Conservation (phyloP, 2,329 filamentous ascomycete species). For the Fusarium sp. region DNA sequence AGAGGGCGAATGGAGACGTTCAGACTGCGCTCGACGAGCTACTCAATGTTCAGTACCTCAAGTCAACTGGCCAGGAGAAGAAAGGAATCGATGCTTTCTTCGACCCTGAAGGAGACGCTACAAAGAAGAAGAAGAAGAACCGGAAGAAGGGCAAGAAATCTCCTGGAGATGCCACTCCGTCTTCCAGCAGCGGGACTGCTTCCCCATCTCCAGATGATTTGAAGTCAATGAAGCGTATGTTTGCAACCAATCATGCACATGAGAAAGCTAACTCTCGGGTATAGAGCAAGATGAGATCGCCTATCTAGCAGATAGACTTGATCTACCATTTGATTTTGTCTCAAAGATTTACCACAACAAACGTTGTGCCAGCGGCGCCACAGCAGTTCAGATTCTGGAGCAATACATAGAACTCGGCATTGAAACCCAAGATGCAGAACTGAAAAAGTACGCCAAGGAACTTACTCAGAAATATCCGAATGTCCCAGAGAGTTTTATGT, state of each 20-base stretch:
- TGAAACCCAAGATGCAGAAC: slow-evolving; percentile 46
- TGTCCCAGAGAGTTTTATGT: slow-evolving; percentile 57
- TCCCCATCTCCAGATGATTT: slow-evolving; percentile 32
- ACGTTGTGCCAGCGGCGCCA: slow-evolving; percentile 53
- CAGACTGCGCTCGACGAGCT: slow-evolving; percentile 81
- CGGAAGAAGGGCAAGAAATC: slow-evolving; percentile 48
- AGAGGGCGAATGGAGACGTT: slow-evolving; percentile 74
- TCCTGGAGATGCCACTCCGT: slow-evolving; percentile 13
- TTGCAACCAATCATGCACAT: not conserved
- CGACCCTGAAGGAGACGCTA: slow-evolving; percentile 60
- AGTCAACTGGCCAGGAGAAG: slow-evolving; percentile 69
- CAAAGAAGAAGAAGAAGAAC: slow-evolving; percentile 55
- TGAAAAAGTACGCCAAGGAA: slow-evolving; percentile 48
- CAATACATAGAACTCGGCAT: slow-evolving; percentile 55
- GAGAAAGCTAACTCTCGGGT: not conserved
- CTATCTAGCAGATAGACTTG: slow-evolving; percentile 58
- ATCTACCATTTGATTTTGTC: slow-evolving; percentile 55
- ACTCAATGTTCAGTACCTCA: slow-evolving; percentile 81
- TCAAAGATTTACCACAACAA: slow-evolving; percentile 55
- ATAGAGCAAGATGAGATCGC: slow-evolving; percentile 55
- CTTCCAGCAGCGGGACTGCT: slow-evolving; percentile 28
- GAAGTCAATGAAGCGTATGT: slow-evolving; percentile 49
- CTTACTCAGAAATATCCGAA: slow-evolving; percentile 55
- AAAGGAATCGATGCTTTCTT: slow-evolving; percentile 89
- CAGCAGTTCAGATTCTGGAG: slow-evolving; percentile 57